phyloP scores from a whole-genome alignment of 148 eudicot species.

The Cornus controversa region DNA sequence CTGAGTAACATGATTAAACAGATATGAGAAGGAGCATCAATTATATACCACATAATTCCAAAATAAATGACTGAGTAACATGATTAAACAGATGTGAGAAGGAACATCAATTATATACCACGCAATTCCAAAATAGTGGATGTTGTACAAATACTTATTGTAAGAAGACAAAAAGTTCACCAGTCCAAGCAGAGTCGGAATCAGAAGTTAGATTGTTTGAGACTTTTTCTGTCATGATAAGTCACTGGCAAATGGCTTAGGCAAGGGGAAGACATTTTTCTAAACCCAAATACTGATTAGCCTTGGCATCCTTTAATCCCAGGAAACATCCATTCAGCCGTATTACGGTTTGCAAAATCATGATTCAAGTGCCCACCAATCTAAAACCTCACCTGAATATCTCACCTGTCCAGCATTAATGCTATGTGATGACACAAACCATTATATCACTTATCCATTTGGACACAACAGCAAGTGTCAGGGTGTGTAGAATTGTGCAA shows the following conservation, averaged over 20 bases:
- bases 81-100: neutral
- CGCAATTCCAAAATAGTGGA: neutral
- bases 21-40: slow-evolving; percentile 6
- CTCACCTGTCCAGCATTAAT: neutral
- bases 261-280: neutral
- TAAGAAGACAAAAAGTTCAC: neutral
- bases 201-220: neutral
- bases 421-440: neutral
- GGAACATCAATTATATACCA: neutral
- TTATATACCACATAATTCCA: neutral
- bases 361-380: neutral
- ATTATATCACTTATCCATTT: neutral
- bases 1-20: slow-evolving; percentile 29
- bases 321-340: neutral
- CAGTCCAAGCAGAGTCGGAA: neutral
- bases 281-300: neutral
- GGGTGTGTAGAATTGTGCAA: no score
- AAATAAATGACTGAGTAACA: slow-evolving; percentile 48
- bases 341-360: neutral
- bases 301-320: neutral
- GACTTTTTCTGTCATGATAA: neutral
- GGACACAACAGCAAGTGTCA: neutral
- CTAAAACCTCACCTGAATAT: neutral
- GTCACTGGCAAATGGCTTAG: neutral
- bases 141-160: neutral